Base-by-base conservation (phyloP, 1,139 yeast species). In the Yarrowia galli region DNA sequence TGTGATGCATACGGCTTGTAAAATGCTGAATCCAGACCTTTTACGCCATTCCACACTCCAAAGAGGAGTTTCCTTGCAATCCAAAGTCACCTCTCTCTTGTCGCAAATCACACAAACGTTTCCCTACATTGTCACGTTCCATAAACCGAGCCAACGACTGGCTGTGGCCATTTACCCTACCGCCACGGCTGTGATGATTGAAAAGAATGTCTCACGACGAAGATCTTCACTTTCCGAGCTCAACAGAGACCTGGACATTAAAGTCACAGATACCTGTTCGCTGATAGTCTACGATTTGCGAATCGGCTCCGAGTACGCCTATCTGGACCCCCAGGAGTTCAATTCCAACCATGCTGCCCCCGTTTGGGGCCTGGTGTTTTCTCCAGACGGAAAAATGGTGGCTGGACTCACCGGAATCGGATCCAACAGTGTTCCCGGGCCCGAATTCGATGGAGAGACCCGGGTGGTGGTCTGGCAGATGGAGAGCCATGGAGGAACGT, bases 321-420 rank as follows among this genome's bases (percentile, higher is more conserved):
- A 61, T 12, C 25, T 61, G 2, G 66, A 61, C 56, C 66, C 66
- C 25, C 54, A 46, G 25, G 66, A 61, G 46, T 61, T 61, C 66
- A 61, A 61, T 22, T 46, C 66, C 36, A 61, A 61, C 38, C 56
- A 46, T 18, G 66, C 66, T 4, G 66, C 56, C 15, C 45, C 66
- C 1, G 56, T 61, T 12, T 46, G 56, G 56, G 54, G 54, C 8
- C 45, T 61, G 38, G 66, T 36, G 5, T 61, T 61, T 18, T 46
- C 56, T 12, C 66, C 66, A 20, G 66, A 61, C 23, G 66, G 66
- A 2, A 45, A 48, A 35, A 46, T 46, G 54, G 56, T 61, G 0
- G 66, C 66, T 12, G 66, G 56, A 28, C 66, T 61, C 15, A 58
- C 64, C 5, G 51, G 64, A 8, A 43, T 58, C 7, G 42, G 42